A percentile compares a stretch with the other conserved stretches of the same genome.
phyloP scores from a whole-genome alignment of 148 eudicot species.

The Selenicereus undatus region DNA sequence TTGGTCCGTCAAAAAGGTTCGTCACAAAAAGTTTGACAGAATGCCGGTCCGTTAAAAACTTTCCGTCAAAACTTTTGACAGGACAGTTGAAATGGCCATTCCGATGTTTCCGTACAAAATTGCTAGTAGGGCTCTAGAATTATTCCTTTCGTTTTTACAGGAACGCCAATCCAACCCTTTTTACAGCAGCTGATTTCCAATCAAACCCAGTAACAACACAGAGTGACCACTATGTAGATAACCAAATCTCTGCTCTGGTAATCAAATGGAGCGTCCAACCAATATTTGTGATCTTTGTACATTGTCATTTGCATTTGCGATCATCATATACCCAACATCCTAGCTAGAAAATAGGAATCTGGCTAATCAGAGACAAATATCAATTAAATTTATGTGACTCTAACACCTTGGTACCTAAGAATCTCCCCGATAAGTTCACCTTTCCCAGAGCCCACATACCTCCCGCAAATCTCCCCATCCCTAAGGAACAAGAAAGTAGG shows the following conservation, averaged over 20 bases:
- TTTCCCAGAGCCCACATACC: slow-evolving; percentile 91
- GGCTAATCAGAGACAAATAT: background rate
- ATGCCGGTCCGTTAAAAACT: too few relatives aligned
- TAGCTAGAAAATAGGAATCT: background rate
- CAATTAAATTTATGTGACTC: slow-evolving; percentile 51
- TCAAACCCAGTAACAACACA: background rate
- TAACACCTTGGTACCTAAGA: slow-evolving; percentile 88
- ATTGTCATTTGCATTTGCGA: background rate
- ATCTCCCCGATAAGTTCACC: slow-evolving; percentile 92
- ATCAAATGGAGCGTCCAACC: background rate
- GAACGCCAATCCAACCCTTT: too few relatives aligned
- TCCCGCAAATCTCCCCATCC: slow-evolving; percentile 77
- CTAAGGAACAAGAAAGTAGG: slow-evolving; percentile 93
- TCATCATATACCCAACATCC: background rate
- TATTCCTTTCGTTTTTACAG: too few relatives aligned
- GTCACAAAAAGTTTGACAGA: too few relatives aligned
- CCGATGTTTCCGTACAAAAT: too few relatives aligned
- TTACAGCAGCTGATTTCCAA: too few relatives aligned
- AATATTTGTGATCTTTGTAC: background rate
- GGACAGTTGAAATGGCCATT: too few relatives aligned
- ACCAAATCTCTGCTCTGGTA: background rate
- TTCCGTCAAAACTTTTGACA: too few relatives aligned
- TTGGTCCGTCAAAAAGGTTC: too few relatives aligned
- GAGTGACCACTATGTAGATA: background rate
- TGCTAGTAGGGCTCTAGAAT: too few relatives aligned